Conservation (phyloP, 176 grass and related monocot species). For the Pontederia paniculata region DNA sequence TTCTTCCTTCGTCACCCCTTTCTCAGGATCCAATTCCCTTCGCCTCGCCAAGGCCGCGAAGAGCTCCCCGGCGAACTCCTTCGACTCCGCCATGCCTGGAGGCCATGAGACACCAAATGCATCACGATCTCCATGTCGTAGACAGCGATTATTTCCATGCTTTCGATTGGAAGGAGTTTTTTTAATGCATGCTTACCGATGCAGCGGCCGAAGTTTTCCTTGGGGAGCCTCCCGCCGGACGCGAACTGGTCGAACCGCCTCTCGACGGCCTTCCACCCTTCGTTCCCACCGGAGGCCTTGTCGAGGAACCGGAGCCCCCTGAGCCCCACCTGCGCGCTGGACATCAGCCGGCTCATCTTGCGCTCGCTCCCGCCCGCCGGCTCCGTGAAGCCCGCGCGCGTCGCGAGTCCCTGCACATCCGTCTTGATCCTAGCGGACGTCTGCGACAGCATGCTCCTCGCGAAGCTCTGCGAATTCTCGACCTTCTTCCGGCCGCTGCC, state of each 20-base stretch:
- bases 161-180: background rate
- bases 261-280: conserved; percentile 78
- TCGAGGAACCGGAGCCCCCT: conserved; percentile 74
- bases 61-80: conserved; percentile 89
- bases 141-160: background rate
- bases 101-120: background rate
- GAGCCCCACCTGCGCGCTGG: conserved; percentile 59
- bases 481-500: no score
- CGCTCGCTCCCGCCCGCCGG: background rate
- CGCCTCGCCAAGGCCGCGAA: conserved; percentile 68
- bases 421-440: conserved; percentile 29
- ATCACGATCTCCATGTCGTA: no score
- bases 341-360: conserved; percentile 60
- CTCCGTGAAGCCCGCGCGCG: conserved; percentile 16
- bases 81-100: conserved; percentile 85
- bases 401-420: conserved; percentile 46
- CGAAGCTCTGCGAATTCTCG: background rate
- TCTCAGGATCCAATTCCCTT: conserved; percentile 33
- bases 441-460: conserved; percentile 5
- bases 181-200: conserved; percentile 49
- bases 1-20: conserved; percentile 64
- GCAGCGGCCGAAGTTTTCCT: conserved; percentile 92
- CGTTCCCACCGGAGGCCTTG: conserved; percentile 68
- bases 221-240: conserved; percentile 42
- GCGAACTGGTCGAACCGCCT: conserved; percentile 67